Conservation (phyloP, 1,139 yeast genomes). For the Blastobotrys illinoisensis region DNA sequence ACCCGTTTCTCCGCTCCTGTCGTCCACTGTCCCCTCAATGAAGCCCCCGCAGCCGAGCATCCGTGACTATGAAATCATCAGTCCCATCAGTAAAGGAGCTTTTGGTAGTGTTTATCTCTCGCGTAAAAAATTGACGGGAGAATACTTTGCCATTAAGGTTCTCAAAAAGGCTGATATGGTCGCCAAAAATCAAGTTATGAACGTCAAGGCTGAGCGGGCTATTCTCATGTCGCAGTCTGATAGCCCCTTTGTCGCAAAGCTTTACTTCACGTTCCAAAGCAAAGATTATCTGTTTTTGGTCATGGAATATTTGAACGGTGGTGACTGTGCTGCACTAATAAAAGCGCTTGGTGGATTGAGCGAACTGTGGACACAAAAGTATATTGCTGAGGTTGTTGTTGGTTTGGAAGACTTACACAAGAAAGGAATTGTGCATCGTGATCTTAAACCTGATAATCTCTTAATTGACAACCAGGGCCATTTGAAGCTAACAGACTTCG, state of each 20-base stretch:
- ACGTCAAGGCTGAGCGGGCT: constrained; percentile 91
- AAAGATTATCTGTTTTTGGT: constrained; percentile 82
- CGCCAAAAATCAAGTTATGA: constrained; percentile 91
- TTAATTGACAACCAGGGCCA: constrained; percentile 85
- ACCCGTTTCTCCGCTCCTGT: constrained; percentile 76
- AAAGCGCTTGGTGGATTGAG: constrained; percentile 79
- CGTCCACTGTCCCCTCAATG: constrained; percentile 48
- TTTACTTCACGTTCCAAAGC: constrained; percentile 85
- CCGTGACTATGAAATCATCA: constrained; percentile 81
- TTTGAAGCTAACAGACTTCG: constrained; percentile 89
- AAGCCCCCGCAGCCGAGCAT: constrained; percentile 57
- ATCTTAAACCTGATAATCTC: constrained; percentile 89
- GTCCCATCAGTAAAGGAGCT: constrained; percentile 95
- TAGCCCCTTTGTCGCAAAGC: constrained; percentile 87
- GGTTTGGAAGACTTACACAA: constrained; percentile 87
- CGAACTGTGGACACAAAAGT: constrained; percentile 75
- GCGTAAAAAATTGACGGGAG: constrained; percentile 79
- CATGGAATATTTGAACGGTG: constrained; percentile 95
- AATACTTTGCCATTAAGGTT: constrained; percentile 93
- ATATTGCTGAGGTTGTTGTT: constrained; percentile 82
- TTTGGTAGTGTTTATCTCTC: constrained; percentile 94
- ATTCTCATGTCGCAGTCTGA: constrained; percentile 97
- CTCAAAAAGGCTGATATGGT: constrained; percentile 92
- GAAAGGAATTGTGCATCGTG: constrained; percentile 90
- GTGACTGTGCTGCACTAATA: constrained; percentile 86